Conservation (phyloP, 148 eudicot species). For the Fagopyrum esculentum region DNA sequence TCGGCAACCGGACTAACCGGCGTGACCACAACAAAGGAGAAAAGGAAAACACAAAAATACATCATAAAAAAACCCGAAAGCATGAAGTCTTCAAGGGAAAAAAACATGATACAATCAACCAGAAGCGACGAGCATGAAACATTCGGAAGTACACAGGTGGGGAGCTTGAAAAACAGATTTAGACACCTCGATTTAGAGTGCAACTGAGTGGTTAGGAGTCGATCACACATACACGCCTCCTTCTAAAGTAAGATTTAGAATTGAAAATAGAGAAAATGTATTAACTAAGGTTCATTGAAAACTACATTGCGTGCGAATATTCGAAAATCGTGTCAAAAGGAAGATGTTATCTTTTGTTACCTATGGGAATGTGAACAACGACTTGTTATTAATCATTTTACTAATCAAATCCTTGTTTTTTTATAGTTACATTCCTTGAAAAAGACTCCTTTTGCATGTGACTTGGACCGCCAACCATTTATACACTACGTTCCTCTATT, state of each 20-base stretch:
- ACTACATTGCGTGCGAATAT: conserved; percentile 9
- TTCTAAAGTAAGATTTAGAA: neutral
- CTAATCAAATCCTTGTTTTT: neutral
- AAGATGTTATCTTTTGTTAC: conserved; percentile 11
- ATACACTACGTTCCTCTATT: neutral
- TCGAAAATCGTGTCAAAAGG: conserved; percentile 10
- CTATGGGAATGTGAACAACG: conserved; percentile 10
- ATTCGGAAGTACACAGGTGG: no score
- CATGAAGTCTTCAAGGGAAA: no score
- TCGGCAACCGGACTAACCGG: no score
- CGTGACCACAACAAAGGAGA: no score
- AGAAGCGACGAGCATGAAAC: no score
- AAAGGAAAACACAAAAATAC: no score
- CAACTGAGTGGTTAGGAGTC: no score
- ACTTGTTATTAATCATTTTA: conserved; percentile 5
- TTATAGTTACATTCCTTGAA: neutral
- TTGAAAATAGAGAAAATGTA: neutral
- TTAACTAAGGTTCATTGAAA: neutral
- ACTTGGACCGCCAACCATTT: neutral
- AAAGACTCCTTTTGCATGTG: conserved; percentile 9
- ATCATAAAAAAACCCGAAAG: no score
- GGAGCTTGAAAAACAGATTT: no score
- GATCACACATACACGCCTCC: no score
- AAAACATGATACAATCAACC: no score
- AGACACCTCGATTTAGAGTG: no score